Base-by-base conservation (phyloP, 805 yeast species). In the Komagataella phaffii region DNA sequence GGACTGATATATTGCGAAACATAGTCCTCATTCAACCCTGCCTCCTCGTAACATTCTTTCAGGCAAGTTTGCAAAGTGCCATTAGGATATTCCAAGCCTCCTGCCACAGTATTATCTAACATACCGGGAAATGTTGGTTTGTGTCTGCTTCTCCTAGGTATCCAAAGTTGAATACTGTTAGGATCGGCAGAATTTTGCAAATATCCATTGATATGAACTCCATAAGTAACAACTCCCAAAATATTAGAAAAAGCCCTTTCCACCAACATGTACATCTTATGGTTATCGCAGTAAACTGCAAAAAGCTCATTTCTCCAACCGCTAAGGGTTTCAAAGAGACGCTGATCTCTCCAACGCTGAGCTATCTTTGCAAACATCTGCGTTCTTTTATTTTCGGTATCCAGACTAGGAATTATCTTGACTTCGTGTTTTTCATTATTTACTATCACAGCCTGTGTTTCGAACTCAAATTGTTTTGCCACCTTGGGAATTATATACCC, bases 101-200 rank as follows among this genome's bases (percentile, higher is more conserved):
- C 99, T 0, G 96, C 99, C 6, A 93, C 86, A 1, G 95, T 88
- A 64, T 90, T 91, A 64, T 93, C 99, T 44, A 90, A 74, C 85
- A 80, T 84, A 0, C 86, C 85, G 0, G 99, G 98, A 68, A 79
- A 91, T 0, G 99, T 93, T 17, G 83, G 83, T 64, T 93, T 93
- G 1, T 80, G 74, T 4, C 70, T 64, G 0, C 97, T 76, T 56
- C 99, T 70, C 54, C 88, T 70, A 0, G 99, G 96, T 7, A 91
- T 74, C 98, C 98, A 93, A 53, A 85, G 59, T 58, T 77, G 75
- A 36, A 76, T 55, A 36, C 62, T 52, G 0, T 62, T 56, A 2
- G 79, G 74, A 0, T 50, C 55, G 3, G 53, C 6, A 2, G 53
- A 49, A 6, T 49, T 50, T 5, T 79, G 74, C 0, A 84, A 71